These are phyloP conservation scores for Serendipita sp. DNA, from an alignment of 768 basidiomycete species.

Conservation along the genomic window DNA sequence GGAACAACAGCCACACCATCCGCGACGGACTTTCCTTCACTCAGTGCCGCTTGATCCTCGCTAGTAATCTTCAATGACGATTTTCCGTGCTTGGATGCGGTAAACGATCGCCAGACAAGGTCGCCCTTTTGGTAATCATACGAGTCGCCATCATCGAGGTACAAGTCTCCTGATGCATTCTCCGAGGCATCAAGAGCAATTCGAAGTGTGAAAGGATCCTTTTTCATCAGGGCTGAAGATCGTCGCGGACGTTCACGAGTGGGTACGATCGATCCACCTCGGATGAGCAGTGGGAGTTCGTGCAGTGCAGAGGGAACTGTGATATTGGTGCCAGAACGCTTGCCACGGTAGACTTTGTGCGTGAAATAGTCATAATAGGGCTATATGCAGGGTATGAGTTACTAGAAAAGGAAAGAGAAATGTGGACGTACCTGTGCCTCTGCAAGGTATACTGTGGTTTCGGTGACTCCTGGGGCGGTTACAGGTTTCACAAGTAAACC, in stretches of 20 bases:
- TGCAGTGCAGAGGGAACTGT: slow-evolving; percentile 68
- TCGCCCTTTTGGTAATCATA: slow-evolving; percentile 63
- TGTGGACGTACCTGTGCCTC: slow-evolving; percentile 43
- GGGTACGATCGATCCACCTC: slow-evolving; percentile 79
- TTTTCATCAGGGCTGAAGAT: slow-evolving; percentile 73
- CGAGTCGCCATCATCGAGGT: slow-evolving; percentile 86
- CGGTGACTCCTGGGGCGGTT: slow-evolving; percentile 51
- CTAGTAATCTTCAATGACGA: slow-evolving; percentile 30
- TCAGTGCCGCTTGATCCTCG: slow-evolving; percentile 34
- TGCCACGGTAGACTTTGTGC: slow-evolving; percentile 47
- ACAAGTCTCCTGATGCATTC: slow-evolving; percentile 66
- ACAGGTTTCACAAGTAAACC: slow-evolving; percentile 89
- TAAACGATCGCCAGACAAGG: slow-evolving; percentile 69
- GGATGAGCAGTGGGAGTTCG: slow-evolving; percentile 71
- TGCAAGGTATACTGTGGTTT: slow-evolving; percentile 64
- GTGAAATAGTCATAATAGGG: slow-evolving; percentile 94
- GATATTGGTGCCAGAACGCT: slow-evolving; percentile 47
- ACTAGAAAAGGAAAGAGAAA: background rate
- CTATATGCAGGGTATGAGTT: slow-evolving; percentile 22
- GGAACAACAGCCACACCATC: slow-evolving; percentile 33
- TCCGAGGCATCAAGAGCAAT: slow-evolving; percentile 52
- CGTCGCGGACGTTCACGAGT: slow-evolving; percentile 79
- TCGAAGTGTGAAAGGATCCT: slow-evolving; percentile 84
- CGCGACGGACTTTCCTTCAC: slow-evolving; percentile 29
- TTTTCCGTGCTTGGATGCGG: slow-evolving; percentile 31